A percentile compares a stretch with the other conserved stretches of the same genome.
phyloP scores from a whole-genome alignment of 345 rosid genomes.

The Triadica sebifera region DNA sequence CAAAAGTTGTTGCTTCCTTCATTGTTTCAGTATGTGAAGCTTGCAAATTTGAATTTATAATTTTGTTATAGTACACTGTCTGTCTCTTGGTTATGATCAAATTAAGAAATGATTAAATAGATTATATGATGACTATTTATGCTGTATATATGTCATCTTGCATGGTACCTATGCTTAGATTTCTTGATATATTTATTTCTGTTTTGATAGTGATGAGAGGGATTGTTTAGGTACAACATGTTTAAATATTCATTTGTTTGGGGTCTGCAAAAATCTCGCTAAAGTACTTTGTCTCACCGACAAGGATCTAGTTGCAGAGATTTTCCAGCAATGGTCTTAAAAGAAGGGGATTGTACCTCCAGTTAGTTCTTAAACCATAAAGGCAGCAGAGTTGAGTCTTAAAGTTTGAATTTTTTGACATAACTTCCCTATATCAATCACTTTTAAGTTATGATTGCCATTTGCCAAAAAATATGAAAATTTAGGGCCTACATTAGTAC shows the following conservation, averaged over 20 bases:
- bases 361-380: conserved; percentile 10
- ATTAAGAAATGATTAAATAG: background rate
- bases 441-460: too few relatives aligned
- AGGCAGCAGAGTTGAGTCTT: background rate
- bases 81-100: background rate
- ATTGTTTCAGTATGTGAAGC: background rate
- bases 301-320: conserved; percentile 7
- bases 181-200: background rate
- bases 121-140: background rate
- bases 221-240: background rate
- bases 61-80: background rate
- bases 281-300: conserved; percentile 6
- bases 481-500: too few relatives aligned
- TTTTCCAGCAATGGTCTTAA: conserved; percentile 11
- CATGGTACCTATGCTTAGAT: background rate
- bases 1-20: background rate
- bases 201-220: background rate
- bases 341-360: background rate
- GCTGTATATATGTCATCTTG: background rate
- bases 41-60: background rate
- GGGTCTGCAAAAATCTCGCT: background rate
- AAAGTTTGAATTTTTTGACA: background rate
- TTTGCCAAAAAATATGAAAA: too few relatives aligned
- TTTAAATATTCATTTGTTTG: background rate
- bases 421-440: background rate